Evolutionary conservation across 257 asterid species (phyloP).

Genomic region (Solanum sejunctum): DNA sequence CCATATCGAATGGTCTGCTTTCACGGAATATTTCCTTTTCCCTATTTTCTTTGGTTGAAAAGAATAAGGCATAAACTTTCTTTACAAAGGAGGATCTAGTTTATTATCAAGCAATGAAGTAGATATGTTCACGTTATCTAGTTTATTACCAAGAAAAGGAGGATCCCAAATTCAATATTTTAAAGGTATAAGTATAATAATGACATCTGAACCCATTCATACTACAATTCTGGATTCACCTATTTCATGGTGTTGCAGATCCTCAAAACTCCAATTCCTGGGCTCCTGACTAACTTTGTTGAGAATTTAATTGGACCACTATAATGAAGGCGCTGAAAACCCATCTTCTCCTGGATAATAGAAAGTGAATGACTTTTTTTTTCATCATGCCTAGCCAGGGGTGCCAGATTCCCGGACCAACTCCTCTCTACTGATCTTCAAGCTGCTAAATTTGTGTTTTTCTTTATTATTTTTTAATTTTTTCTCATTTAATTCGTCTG

Average conservation of each 20-base stretch:
- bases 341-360: not conserved
- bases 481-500: not conserved
- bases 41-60: not conserved
- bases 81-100: not conserved
- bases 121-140: too few relatives aligned
- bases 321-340: too few relatives aligned
- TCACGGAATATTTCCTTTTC: not conserved
- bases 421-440: slow-evolving; percentile 16
- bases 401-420: slow-evolving; percentile 38
- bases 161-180: not conserved
- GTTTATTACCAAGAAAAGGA: not conserved
- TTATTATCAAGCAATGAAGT: too few relatives aligned
- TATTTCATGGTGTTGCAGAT: not conserved
- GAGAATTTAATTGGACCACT: slow-evolving; percentile 2
- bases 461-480: not conserved
- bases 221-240: not conserved
- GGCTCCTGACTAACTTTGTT: slow-evolving; percentile 24
- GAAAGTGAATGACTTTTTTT: slow-evolving; percentile 1
- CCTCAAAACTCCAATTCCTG: slow-evolving; percentile 49
- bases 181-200: not conserved
- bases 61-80: too few relatives aligned
- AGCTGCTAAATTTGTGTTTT: slow-evolving; percentile 2
- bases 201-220: not conserved
- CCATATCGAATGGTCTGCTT: not conserved
- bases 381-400: too few relatives aligned